Percentiles rank a stretch among this genome's conserved stretches.
Conservation (phyloP, 441 rosid genomes). For the Croton setiger region DNA sequence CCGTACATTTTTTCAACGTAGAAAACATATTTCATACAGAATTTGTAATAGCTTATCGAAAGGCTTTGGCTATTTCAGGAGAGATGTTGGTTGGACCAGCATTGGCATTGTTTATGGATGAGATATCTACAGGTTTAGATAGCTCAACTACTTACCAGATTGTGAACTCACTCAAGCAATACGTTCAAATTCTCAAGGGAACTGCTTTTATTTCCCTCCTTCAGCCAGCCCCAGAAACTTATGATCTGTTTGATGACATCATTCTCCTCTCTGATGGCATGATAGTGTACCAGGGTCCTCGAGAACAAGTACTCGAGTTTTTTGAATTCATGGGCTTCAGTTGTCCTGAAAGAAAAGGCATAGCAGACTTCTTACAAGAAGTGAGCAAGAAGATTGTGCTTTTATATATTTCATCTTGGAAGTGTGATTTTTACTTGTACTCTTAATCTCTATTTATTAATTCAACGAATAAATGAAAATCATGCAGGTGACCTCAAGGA, state of each 20-base stretch:
- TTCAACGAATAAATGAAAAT: neutral
- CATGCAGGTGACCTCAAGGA: constrained; percentile 80
- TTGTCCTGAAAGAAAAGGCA: constrained; percentile 86
- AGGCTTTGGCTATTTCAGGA: constrained; percentile 30
- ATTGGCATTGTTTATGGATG: constrained; percentile 76
- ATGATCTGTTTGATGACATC: constrained; percentile 80
- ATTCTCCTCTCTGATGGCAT: constrained; percentile 73
- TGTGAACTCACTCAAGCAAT: constrained; percentile 64
- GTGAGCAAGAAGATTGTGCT: constrained; percentile 29
- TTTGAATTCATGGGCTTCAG: constrained; percentile 78
- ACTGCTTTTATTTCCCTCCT: constrained; percentile 33
- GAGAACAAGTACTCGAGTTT: constrained; percentile 63
- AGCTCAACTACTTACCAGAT: constrained; percentile 87
- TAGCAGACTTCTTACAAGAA: constrained; percentile 83
- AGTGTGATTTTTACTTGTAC: neutral
- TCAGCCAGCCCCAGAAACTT: constrained; percentile 93
- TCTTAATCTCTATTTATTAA: neutral
- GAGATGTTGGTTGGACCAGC: constrained; percentile 92
- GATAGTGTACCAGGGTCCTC: constrained; percentile 82
- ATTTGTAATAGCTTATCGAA: neutral
- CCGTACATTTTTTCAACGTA: neutral
- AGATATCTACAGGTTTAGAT: constrained; percentile 92
- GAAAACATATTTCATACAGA: neutral
- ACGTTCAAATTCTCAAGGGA: constrained; percentile 68
- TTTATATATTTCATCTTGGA: constrained; percentile 9